A percentile compares a stretch with the other conserved stretches of the same genome.
These are phyloP conservation scores for Chrysanthemum makinoi DNA, from an alignment of 129 eudicot genomes.

Conservation along the genomic window DNA sequence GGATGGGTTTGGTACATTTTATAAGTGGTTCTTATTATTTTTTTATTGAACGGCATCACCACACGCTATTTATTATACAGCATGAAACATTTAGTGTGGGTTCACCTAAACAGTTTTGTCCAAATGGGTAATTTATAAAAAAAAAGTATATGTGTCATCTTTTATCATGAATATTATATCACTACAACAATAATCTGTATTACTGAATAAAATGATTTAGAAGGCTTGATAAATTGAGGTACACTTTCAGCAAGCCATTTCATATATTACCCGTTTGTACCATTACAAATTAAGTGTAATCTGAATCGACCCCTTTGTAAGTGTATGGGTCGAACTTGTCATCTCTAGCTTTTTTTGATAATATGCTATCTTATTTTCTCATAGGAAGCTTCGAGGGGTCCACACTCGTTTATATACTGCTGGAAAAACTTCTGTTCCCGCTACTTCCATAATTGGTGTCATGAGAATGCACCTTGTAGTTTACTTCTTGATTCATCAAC, in stretches of 20 bases:
- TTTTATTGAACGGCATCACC: too few species aligned
- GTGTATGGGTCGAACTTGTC: neutral
- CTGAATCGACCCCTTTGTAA: neutral
- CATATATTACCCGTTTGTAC: neutral
- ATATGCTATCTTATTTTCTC: conserved; percentile 15
- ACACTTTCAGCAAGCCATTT: neutral
- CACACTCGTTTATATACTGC: conserved; percentile 58
- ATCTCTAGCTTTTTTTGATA: neutral
- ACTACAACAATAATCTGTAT: neutral
- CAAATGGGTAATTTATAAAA: neutral
- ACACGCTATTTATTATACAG: neutral
- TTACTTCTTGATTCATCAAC: conserved; percentile 60
- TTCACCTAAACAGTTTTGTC: neutral
- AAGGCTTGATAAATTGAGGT: neutral
- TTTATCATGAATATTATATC: neutral
- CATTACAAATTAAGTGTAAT: too few species aligned
- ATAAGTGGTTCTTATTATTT: too few species aligned
- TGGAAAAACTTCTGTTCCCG: conserved; percentile 73
- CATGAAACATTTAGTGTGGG: neutral
- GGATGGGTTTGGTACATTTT: neutral
- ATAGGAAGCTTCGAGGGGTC: conserved; percentile 65
- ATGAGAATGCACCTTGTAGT: conserved; percentile 58
- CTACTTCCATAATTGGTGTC: conserved; percentile 68
- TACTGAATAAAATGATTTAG: neutral
- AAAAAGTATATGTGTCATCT: too few species aligned